Percentiles rank a stretch among this genome's conserved stretches.
phyloP scores from a whole-genome alignment of 2,329 filamentous ascomycete species.

The Pezicula carpinea region DNA sequence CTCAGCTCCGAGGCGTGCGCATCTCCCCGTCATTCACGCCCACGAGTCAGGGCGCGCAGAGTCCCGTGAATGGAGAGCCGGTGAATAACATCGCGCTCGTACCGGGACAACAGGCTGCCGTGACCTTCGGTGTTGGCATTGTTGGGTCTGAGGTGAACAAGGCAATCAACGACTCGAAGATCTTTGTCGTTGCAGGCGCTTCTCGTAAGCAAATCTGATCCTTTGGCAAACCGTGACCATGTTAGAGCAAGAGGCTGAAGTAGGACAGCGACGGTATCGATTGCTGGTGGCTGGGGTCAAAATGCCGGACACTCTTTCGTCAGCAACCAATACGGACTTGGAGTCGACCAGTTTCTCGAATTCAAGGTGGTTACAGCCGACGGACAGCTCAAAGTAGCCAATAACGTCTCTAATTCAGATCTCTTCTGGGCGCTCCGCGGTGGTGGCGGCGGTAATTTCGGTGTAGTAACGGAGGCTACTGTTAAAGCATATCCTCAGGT shows the following conservation, averaged over 20 bases:
- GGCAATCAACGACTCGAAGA: background rate
- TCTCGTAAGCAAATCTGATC: background rate
- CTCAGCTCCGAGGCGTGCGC: background rate
- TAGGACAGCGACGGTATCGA: background rate
- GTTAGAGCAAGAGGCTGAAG: too few species aligned
- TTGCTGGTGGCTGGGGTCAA: slow-evolving; percentile 36
- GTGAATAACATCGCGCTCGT: background rate
- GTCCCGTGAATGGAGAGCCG: background rate
- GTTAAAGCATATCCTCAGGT: slow-evolving; percentile 38
- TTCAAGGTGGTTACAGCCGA: slow-evolving; percentile 39
- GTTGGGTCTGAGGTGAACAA: slow-evolving; percentile 1
- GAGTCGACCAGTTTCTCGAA: slow-evolving; percentile 35
- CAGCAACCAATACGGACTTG: slow-evolving; percentile 46
- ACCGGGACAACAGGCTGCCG: background rate
- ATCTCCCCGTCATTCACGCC: background rate
- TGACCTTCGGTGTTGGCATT: slow-evolving; percentile 1
- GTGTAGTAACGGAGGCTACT: slow-evolving; percentile 51
- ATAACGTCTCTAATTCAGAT: slow-evolving; percentile 37
- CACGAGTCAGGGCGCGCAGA: background rate
- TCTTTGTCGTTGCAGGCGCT: background rate
- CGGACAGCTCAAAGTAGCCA: slow-evolving; percentile 41
- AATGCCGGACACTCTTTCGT: slow-evolving; percentile 54
- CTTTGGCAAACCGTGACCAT: too few species aligned
- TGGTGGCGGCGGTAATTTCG: slow-evolving; percentile 48
- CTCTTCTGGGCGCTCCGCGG: slow-evolving; percentile 38